A percentile compares a stretch with the other conserved stretches of the same genome.
Conservation (phyloP, 768 basidiomycete genomes). For the Pseudohyphozyma bogoriensis region DNA sequence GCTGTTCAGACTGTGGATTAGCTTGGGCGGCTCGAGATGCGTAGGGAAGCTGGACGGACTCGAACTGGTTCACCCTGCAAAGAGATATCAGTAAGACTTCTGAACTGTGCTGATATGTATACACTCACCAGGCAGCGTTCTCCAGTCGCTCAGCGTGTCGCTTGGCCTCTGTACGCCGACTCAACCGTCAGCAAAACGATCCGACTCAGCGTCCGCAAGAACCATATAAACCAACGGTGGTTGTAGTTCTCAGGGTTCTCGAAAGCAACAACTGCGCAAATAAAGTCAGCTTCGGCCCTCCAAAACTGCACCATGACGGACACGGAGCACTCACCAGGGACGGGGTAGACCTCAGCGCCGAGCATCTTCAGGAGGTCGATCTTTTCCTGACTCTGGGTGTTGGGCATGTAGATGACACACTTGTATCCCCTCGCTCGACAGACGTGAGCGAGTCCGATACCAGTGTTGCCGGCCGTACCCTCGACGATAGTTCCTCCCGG, state of each 20-base stretch:
- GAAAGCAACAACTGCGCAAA: constrained; percentile 61
- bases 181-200: too few relatives aligned
- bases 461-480: constrained; percentile 96
- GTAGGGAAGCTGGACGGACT: not conserved
- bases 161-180: constrained; percentile 50
- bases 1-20: constrained; percentile 41
- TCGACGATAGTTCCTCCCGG: constrained; percentile 96
- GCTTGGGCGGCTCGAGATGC: not conserved
- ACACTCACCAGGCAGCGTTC: constrained; percentile 80
- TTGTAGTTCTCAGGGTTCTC: constrained; percentile 95
- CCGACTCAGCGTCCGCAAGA: not conserved
- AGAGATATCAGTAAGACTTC: not conserved
- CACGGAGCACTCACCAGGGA: constrained; percentile 50
- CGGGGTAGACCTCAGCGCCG: constrained; percentile 90
- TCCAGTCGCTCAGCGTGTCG: constrained; percentile 61
- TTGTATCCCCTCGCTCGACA: constrained; percentile 87
- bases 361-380: constrained; percentile 95
- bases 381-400: constrained; percentile 87
- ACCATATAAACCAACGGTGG: constrained; percentile 47
- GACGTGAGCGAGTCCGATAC: constrained; percentile 52
- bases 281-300: not conserved
- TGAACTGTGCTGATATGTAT: not conserved
- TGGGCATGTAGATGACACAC: constrained; percentile 98
- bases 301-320: not conserved
- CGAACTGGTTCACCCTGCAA: constrained; percentile 62